Percentiles rank a stretch among this genome's conserved stretches.
Evolutionary conservation across 352 stramenopile genomes (phyloP).

Genomic region (Phytopythium chamaehyphon): DNA sequence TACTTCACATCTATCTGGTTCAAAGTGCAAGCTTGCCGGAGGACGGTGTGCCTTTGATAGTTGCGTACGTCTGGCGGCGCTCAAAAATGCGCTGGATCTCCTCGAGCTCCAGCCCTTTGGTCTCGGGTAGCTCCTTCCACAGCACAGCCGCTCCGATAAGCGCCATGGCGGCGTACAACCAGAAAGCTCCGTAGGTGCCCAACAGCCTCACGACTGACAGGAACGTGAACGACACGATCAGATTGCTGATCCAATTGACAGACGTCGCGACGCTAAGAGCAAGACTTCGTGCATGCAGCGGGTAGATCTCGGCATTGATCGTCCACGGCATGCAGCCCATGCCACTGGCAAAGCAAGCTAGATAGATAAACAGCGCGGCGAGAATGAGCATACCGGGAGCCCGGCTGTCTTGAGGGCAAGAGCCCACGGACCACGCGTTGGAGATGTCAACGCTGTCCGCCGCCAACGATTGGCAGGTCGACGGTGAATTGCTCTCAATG

Average conservation of each 20-base stretch:
- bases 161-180: slow-evolving; percentile 85
- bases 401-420: slow-evolving; percentile 44
- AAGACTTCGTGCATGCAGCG: slow-evolving; percentile 80
- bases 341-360: slow-evolving; percentile 72
- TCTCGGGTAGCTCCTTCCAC: slow-evolving; percentile 87
- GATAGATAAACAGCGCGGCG: slow-evolving; percentile 60
- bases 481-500: slow-evolving; percentile 10
- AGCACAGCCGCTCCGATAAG: slow-evolving; percentile 74
- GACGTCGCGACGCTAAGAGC: slow-evolving; percentile 86
- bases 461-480: slow-evolving; percentile 1
- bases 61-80: slow-evolving; percentile 26
- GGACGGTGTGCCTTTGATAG: slow-evolving; percentile 15
- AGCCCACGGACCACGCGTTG: slow-evolving; percentile 34
- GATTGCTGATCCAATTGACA: slow-evolving; percentile 91
- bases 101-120: slow-evolving; percentile 90
- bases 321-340: slow-evolving; percentile 92
- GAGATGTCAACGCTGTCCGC: slow-evolving; percentile 16
- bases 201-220: slow-evolving; percentile 80
- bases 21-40: too few relatives aligned
- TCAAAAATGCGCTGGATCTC: slow-evolving; percentile 91
- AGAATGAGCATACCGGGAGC: slow-evolving; percentile 49
- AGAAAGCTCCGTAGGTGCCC: slow-evolving; percentile 80
- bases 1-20: too few relatives aligned
- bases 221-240: slow-evolving; percentile 93
- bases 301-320: slow-evolving; percentile 95